phyloP scores from a whole-genome alignment of 2,329 filamentous ascomycete species.

The Grosmannia penicillata region DNA sequence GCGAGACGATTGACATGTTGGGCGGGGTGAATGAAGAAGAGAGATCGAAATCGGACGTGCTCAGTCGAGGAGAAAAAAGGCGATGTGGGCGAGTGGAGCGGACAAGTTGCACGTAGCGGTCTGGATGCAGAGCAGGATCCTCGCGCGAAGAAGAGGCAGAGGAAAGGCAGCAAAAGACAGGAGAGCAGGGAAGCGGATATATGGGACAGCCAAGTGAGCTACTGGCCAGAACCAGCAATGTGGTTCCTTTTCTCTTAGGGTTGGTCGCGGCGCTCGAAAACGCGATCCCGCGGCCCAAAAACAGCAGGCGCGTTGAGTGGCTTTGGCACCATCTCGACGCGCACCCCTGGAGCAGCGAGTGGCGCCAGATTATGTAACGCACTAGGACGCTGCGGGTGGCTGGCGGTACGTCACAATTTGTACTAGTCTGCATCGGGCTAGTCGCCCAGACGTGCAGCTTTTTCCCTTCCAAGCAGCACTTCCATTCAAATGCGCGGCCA shows the following conservation, averaged over 20 bases:
- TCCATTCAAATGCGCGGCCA: neutral
- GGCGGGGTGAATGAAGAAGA: neutral
- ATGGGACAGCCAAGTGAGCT: no score
- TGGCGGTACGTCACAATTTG: slow-evolving; percentile 7
- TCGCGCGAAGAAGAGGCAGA: no score
- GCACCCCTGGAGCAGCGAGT: neutral
- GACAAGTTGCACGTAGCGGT: no score
- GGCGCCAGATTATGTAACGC: slow-evolving; percentile 4
- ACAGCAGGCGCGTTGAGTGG: slow-evolving; percentile 11
- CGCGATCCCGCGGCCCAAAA: slow-evolving; percentile 6
- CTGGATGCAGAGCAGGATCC: no score
- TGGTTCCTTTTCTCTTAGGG: neutral
- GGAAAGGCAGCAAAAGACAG: no score
- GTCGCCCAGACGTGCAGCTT: neutral
- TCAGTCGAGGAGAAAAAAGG: neutral
- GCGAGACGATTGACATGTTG: slow-evolving; percentile 88
- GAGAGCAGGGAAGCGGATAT: no score
- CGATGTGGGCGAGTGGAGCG: neutral
- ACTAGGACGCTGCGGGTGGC: no score
- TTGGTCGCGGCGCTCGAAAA: slow-evolving; percentile 5
- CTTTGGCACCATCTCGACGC: slow-evolving; percentile 1
- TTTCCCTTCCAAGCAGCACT: slow-evolving; percentile 2
- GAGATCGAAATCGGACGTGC: no score
- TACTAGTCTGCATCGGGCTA: slow-evolving; percentile 1
- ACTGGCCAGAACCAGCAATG: neutral